phyloP scores from a whole-genome alignment of 495 filamentous ascomycete species.

The Lepidopterella palustris region DNA sequence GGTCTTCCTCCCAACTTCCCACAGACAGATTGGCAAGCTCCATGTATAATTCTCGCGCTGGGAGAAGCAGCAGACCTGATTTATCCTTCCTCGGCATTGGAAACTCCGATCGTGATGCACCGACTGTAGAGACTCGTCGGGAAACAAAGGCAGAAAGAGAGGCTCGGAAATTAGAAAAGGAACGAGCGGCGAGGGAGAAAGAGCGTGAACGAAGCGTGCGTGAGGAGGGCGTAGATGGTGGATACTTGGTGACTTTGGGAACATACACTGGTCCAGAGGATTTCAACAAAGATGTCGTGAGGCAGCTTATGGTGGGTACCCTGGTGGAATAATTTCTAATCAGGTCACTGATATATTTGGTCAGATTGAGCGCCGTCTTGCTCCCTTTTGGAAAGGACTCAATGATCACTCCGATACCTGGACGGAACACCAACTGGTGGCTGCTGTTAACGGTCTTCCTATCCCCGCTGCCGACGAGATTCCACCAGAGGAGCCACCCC shows the following conservation, averaged over 20 bases:
- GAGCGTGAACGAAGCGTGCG: slow-evolving; percentile 89
- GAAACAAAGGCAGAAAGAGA: slow-evolving; percentile 92
- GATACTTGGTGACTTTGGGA: slow-evolving; percentile 89
- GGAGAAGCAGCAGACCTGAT: slow-evolving; percentile 35
- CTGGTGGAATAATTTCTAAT: not conserved
- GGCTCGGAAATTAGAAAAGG: slow-evolving; percentile 74
- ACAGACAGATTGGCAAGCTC: slow-evolving; percentile 21
- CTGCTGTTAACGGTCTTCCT: slow-evolving; percentile 76
- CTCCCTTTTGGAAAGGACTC: slow-evolving; percentile 91
- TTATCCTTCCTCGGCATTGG: slow-evolving; percentile 34
- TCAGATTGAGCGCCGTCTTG: slow-evolving; percentile 84
- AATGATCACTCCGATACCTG: slow-evolving; percentile 83
- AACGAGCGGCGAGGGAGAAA: slow-evolving; percentile 62
- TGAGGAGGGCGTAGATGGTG: slow-evolving; percentile 91
- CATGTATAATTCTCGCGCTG: slow-evolving; percentile 30
- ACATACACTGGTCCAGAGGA: slow-evolving; percentile 89
- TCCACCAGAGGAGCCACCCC: slow-evolving; percentile 54
- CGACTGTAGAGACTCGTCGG: slow-evolving; percentile 31
- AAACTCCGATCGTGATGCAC: slow-evolving; percentile 24
- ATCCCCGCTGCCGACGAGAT: slow-evolving; percentile 80
- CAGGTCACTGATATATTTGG: slow-evolving; percentile 7
- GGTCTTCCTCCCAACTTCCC: slow-evolving; percentile 9
- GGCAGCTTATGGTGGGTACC: slow-evolving; percentile 76
- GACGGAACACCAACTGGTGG: slow-evolving; percentile 90
- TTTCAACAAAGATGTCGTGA: slow-evolving; percentile 82